Evolutionary conservation across 2,329 filamentous ascomycete genomes (phyloP).

Genomic region (Cladophialophora immunda): DNA sequence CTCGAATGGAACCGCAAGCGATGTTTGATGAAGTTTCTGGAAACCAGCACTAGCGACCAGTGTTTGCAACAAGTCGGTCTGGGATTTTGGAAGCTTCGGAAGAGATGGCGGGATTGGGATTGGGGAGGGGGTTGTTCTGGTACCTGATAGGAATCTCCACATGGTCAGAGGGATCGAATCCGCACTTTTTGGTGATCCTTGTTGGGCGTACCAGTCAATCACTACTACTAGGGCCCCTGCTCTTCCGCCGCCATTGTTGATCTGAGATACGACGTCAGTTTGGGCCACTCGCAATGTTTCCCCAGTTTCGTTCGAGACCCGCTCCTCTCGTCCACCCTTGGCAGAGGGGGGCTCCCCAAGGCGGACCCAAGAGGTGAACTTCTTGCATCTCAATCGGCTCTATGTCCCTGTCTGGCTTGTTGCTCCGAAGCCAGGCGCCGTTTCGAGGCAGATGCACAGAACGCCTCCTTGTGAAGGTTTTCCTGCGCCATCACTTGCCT

Average conservation of each 20-base stretch:
- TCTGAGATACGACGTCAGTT: conserved; percentile 9
- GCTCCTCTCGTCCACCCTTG: conserved; percentile 8
- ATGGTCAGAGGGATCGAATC: conserved; percentile 7
- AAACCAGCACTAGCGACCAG: background rate
- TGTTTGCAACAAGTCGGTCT: conserved; percentile 7
- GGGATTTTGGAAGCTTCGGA: conserved; percentile 6
- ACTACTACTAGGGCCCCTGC: background rate
- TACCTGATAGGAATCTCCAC: background rate
- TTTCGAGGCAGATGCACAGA: conserved; percentile 2
- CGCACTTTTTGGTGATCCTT: background rate
- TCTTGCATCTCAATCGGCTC: conserved; percentile 16
- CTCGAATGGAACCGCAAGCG: conserved; percentile 5
- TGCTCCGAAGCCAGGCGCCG: conserved; percentile 27
- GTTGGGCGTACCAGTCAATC: background rate
- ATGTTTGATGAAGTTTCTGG: conserved; percentile 12
- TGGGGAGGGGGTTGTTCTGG: background rate
- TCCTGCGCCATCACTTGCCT: background rate
- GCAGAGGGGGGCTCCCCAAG: background rate
- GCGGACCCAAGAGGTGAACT: conserved; percentile 1
- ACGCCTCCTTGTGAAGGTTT: background rate
- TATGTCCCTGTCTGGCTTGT: conserved; percentile 29
- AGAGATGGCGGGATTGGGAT: background rate
- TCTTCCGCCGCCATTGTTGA: background rate
- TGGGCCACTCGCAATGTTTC: conserved; percentile 11
- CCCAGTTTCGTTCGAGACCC: conserved; percentile 11